Percentiles rank a stretch among this genome's conserved stretches.
Evolutionary conservation across 768 basidiomycete genomes (phyloP).

Genomic region (Termitomyces sp.): DNA sequence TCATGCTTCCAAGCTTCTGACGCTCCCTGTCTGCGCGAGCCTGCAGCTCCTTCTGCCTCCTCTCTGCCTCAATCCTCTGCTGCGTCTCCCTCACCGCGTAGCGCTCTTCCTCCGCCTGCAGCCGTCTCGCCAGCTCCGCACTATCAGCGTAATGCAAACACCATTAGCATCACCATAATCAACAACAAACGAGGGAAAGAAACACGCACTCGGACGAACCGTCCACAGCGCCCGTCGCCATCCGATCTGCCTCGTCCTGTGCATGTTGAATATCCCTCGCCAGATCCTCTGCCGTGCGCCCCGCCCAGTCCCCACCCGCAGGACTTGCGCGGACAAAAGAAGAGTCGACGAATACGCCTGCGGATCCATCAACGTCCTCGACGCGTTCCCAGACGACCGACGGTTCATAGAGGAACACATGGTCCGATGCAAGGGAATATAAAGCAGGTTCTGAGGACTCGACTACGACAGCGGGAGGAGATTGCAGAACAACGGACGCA

Average conservation of each 20-base stretch:
- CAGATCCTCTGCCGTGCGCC: conserved; percentile 61
- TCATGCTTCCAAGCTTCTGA: conserved; percentile 34
- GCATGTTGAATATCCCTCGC: conserved; percentile 38
- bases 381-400: conserved; percentile 89
- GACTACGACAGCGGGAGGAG: background rate
- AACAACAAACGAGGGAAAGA: background rate
- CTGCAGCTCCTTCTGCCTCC: conserved; percentile 20
- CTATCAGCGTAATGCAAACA: conserved; percentile 28
- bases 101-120: conserved; percentile 80
- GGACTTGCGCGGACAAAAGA: conserved; percentile 59
- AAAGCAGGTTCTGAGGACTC: conserved; percentile 36
- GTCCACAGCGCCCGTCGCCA: conserved; percentile 11
- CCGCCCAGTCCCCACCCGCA: conserved; percentile 77
- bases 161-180: background rate
- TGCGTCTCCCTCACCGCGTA: conserved; percentile 33
- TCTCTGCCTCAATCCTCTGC: conserved; percentile 22
- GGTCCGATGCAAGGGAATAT: conserved; percentile 83
- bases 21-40: conserved; percentile 21
- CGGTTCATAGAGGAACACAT: conserved; percentile 71
- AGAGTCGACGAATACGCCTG: conserved; percentile 73
- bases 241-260: conserved; percentile 24
- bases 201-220: conserved; percentile 56
- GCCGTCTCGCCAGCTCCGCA: conserved; percentile 61
- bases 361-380: conserved; percentile 81
- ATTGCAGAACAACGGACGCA: background rate